Base-by-base conservation (phyloP, 192 early-diverging fungal species). In the Coemansia sp. region DNA sequence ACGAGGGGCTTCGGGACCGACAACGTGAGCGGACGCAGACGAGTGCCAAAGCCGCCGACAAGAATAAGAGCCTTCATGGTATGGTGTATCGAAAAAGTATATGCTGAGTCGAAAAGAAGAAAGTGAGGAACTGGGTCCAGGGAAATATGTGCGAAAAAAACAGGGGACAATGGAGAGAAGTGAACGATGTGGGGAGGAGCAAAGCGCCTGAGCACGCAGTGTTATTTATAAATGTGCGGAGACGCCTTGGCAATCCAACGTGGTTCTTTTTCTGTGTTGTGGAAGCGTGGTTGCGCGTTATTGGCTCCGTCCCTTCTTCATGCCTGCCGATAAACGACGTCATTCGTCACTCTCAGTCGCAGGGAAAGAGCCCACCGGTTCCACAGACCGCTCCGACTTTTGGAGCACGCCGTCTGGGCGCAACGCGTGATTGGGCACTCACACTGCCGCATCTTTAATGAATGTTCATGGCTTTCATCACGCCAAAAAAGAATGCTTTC, bases 1-100 rank as follows among this genome's bases (percentile, higher is more conserved):
- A 99, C 95, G 47, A 99, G 85, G 45, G 97, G 97, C 82, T 99
- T 99, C 57, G 97, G 97, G 42, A 94, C 83, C 43, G 95, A 89
- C 56, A 99, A 83, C 16, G 97, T 99, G 52, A 99, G 85, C 42
- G 97, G 97, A 31, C 97, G 88, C 68, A 99, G 88, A 73, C 97
- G 91, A 47, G 97, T 99, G 66, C 97, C 97, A 76, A 95, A 99
- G 51, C 97, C 89, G 71, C 89, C 89, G 64, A 91, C 89, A 46
- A 91, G 89, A 82, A 91, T 88, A 76, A 91, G 85, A 54, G 89
- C 89, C 71, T 91, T 91, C 89, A 91, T 91, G 49, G 65, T 84
- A 30, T 10, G 48, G 28, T 44, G 19, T 44, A 21, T 31, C 8
- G 5, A 6, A 31, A 43, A 50, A n/a, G 57, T 61, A 40, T 56